Conservation (phyloP, 1,284 basidiomycete species). For the Sutorius eximius region DNA sequence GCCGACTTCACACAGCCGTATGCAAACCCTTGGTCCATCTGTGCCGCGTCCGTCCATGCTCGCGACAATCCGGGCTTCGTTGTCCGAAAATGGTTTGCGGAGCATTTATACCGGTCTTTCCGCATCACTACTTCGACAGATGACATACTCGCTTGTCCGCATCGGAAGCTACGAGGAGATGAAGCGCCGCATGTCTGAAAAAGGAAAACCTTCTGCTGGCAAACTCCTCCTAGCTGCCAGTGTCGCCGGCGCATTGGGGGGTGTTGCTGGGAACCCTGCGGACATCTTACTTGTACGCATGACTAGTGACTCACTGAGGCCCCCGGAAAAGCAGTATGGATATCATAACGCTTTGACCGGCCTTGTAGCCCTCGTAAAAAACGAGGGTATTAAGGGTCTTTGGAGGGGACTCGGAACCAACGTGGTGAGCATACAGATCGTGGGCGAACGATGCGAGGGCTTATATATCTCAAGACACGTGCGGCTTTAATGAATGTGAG, state of each 20-base stretch:
- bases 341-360: conserved; percentile 80
- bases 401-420: conserved; percentile 81
- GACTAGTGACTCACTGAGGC: conserved; percentile 81
- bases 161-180: conserved; percentile 83
- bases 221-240: conserved; percentile 65
- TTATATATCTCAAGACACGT: conserved; percentile 47
- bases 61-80: conserved; percentile 54
- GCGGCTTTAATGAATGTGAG: conserved; percentile 86
- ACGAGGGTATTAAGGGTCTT: conserved; percentile 73
- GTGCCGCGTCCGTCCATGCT: conserved; percentile 56
- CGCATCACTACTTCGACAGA: conserved; percentile 85
- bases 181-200: conserved; percentile 53
- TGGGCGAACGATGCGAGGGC: not conserved
- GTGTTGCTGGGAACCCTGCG: conserved; percentile 75
- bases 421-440: conserved; percentile 47
- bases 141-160: conserved; percentile 89
- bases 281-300: conserved; percentile 83
- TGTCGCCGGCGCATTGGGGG: conserved; percentile 76
- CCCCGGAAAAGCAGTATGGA: conserved; percentile 69
- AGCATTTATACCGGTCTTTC: conserved; percentile 83
- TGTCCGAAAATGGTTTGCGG: conserved; percentile 62
- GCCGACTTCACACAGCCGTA: conserved; percentile 49
- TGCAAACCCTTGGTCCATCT: conserved; percentile 66
- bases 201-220: conserved; percentile 50
- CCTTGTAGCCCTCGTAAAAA: conserved; percentile 58